Conservation (phyloP, 805 yeast genomes). For the Saccharomycopsis amapae region DNA sequence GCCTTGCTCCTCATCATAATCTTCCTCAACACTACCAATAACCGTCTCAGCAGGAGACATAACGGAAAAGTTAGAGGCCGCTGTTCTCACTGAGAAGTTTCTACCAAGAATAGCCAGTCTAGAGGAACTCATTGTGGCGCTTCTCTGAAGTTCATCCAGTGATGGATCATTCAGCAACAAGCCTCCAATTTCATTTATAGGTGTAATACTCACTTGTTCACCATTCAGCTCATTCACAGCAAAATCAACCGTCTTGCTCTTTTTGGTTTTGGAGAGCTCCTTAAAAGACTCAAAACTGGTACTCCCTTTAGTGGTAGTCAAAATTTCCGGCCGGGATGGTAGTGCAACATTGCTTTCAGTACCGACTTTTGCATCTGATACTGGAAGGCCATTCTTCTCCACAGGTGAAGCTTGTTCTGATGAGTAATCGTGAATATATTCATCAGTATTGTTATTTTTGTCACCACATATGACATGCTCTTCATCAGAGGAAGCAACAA, state of each 20-base stretch:
- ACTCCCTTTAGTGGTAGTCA: no score
- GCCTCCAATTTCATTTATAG: no score
- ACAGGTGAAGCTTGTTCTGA: background rate
- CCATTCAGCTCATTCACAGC: no score
- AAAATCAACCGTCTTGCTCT: no score
- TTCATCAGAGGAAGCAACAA: conserved; percentile 1
- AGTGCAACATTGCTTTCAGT: no score
- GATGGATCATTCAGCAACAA: no score
- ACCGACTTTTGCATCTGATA: background rate
- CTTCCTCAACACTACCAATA: conserved; percentile 1
- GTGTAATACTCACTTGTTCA: no score
- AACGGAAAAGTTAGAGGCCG: background rate
- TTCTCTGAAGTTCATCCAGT: no score
- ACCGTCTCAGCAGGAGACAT: conserved; percentile 8
- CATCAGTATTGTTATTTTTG: background rate
- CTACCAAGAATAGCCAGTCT: background rate
- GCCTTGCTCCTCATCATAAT: background rate
- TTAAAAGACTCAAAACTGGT: no score
- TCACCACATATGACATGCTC: background rate
- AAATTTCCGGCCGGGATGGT: no score
- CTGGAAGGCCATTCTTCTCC: background rate
- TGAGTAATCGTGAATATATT: background rate
- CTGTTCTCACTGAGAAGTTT: background rate
- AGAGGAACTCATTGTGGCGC: background rate
- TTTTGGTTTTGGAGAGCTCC: no score